Conservation (phyloP, 2,329 filamentous ascomycete species). For the Monilinia polystroma region DNA sequence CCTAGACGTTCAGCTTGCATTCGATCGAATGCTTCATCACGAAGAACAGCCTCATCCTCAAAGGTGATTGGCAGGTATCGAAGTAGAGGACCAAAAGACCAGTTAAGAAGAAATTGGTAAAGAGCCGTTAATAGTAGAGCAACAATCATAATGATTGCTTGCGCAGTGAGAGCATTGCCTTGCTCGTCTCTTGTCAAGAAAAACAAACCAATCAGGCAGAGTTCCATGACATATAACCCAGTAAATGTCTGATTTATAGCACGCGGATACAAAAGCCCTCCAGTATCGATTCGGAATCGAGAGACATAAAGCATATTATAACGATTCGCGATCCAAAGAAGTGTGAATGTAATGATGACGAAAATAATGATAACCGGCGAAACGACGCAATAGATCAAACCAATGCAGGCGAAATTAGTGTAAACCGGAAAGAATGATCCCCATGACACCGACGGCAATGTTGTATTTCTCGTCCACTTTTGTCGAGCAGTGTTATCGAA, state of each 20-base stretch:
- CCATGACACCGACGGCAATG: slow-evolving; percentile 77
- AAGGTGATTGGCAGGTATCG: slow-evolving; percentile 90
- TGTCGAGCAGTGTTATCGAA: slow-evolving; percentile 77
- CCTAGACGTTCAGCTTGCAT: slow-evolving; percentile 72
- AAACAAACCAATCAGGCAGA: slow-evolving; percentile 86
- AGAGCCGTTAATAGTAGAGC: slow-evolving; percentile 66
- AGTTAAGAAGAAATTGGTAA: slow-evolving; percentile 80
- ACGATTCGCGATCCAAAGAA: slow-evolving; percentile 94
- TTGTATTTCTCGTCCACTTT: slow-evolving; percentile 85
- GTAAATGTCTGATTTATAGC: slow-evolving; percentile 96
- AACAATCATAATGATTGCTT: slow-evolving; percentile 84
- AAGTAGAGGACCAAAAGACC: slow-evolving; percentile 80
- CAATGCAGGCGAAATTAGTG: slow-evolving; percentile 94
- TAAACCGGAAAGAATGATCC: slow-evolving; percentile 94
- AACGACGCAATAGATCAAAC: slow-evolving; percentile 82
- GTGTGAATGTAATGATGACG: slow-evolving; percentile 84
- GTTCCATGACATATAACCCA: slow-evolving; percentile 90
- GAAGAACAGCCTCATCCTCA: slow-evolving; percentile 89
- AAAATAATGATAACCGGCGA: slow-evolving; percentile 90
- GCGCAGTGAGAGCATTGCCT: slow-evolving; percentile 58
- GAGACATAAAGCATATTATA: slow-evolving; percentile 96
- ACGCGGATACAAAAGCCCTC: slow-evolving; percentile 84
- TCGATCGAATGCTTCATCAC: slow-evolving; percentile 83
- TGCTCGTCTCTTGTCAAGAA: slow-evolving; percentile 67
- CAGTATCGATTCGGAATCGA: slow-evolving; percentile 85